Evolutionary conservation across 2,329 filamentous ascomycete genomes (phyloP).

Genomic region (Bipolaris sorokiniana): DNA sequence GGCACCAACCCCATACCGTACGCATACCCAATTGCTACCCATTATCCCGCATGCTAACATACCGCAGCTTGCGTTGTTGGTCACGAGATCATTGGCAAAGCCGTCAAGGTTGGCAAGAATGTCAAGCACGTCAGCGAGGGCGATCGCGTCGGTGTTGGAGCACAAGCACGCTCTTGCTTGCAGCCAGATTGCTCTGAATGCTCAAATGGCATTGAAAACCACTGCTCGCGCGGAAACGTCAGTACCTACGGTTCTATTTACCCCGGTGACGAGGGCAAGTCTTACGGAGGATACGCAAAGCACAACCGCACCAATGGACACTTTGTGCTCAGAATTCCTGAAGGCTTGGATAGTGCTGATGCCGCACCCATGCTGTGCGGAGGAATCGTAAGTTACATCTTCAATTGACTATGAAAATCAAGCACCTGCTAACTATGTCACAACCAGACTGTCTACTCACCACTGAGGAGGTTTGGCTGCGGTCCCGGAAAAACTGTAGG

Average conservation of each 20-base stretch:
- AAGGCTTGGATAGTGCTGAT: conserved; percentile 63
- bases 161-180: conserved; percentile 56
- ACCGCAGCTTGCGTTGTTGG: conserved; percentile 52
- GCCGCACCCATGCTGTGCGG: conserved; percentile 84
- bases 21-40: neutral
- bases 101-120: conserved; percentile 51
- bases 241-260: conserved; percentile 56
- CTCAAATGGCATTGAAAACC: conserved; percentile 57
- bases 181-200: conserved; percentile 51
- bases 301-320: conserved; percentile 76
- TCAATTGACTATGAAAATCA: neutral
- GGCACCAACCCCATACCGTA: conserved; percentile 36
- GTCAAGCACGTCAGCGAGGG: conserved; percentile 63
- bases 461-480: conserved; percentile 74
- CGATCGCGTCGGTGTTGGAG: conserved; percentile 63
- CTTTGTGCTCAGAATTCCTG: conserved; percentile 76
- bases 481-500: conserved; percentile 79
- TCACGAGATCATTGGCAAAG: conserved; percentile 52
- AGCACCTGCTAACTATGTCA: neutral
- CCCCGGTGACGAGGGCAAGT: conserved; percentile 61
- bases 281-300: conserved; percentile 68
- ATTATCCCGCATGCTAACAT: conserved; percentile 19
- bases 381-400: conserved; percentile 58
- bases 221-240: conserved; percentile 51
- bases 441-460: conserved; percentile 69